Evolutionary conservation across 2,329 filamentous ascomycete genomes (phyloP), one percentile per base, ranked within the genome.

Genomic region (Hypoxylon sp.): DNA sequence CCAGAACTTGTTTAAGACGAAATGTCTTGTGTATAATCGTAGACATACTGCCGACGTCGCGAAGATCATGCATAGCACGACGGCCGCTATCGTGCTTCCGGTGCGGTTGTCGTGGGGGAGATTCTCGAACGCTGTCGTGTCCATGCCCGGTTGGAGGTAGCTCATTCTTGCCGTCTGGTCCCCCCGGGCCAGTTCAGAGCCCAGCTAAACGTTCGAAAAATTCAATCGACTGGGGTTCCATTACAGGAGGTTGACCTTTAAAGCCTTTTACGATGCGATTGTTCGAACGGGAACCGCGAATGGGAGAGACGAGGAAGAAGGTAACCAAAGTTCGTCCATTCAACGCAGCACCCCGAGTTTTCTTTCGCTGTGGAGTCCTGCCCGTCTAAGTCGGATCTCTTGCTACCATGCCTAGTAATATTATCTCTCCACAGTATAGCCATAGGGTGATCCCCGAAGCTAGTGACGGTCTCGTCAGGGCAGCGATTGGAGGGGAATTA

Each of bases 1-100:
- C 67, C 71, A 70, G 20, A 73, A 50, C 27, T 63, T 44, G 14
- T 61, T 65, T 20, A 72, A 27, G 22, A 74, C 59, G 44, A 58
- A 72, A 25, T 65, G 46, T 37, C 71, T 69, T 27, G 67, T 72
- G 51, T 73, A 72, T 53, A 73, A 27, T 14, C 72, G 70, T 3
- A 67, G 20, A n/a, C 22, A 50, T 20, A 73, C 72, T 25, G 67
- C 64, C 10, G 44, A 10, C 20, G 66, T 71, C 27, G 72, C 66
- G 44, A 70, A 46, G 8, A 20, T 13, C 57, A 72, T 68, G 20
- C 69, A 72, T 25, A 71, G 10, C 22, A 66, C 61, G 30, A 67
- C 61, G 20, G 64, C 64, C n/a, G 27, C 57, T 61, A 73, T 72
- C 51, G 66, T 61, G 13, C 64, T 54, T 10, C 48, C 37, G 31